Evolutionary conservation across 148 eudicot genomes (phyloP), one percentile per base, ranked within the genome.

Genomic region (Hydrangea macrophylla): DNA sequence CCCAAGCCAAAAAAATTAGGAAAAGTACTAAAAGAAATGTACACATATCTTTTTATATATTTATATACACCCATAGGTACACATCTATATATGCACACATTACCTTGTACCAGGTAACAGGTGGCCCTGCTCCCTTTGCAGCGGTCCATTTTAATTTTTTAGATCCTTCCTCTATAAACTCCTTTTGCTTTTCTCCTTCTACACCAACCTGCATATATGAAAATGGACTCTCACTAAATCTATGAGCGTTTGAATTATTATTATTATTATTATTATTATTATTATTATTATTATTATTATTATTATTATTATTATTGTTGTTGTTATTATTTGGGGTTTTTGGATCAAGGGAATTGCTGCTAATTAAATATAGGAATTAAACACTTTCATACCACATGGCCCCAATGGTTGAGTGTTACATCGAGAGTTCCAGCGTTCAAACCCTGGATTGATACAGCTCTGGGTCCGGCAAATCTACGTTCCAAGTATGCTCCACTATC

Each of bases 71-170:
- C n/a, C n/a, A n/a, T n/a, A n/a, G n/a, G n/a, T n/a, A n/a, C n/a
- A n/a, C n/a, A n/a, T n/a, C n/a, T n/a, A n/a, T n/a, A n/a, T n/a
- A n/a, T n/a, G n/a, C n/a, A n/a, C n/a, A n/a, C 30, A 60, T 35
- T 85, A 92, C 97, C 98, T 81, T 92, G 65, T 90, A 92, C 98
- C 98, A 92, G 26, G 96, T 84, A 30, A 86, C 24, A 44, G 86
- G 79, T 50, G 82, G 65, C 9, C 82, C 80, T 23, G 64, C 37
- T 60, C 79, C 87, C 15, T 10, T 50, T 5, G 76, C 80, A 0
- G 87, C 83, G 2, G 7, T 63, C 96, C 98, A 93, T 59, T 79
- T 56, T 0, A 69, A 87, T 22, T 79, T 75, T 13, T 69, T 70
- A 35, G 79, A 37, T 28, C 98, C 96, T 62, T 86, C 88, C 64